Conservation (phyloP, 2,329 filamentous ascomycete genomes). For the Akanthomyces uredinophilus region DNA sequence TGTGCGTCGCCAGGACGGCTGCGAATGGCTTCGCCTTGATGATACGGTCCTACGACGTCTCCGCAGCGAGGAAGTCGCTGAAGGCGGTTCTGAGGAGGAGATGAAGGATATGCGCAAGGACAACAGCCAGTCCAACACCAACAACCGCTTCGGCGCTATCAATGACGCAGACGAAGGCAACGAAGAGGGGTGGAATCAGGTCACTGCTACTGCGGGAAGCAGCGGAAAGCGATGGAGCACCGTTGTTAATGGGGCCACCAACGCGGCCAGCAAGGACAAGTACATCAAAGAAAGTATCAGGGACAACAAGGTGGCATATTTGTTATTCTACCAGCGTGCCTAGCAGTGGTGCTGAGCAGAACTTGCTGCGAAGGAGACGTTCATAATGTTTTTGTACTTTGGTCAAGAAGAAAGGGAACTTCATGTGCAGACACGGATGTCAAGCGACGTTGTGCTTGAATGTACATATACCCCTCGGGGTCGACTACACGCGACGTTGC, state of each 20-base stretch:
- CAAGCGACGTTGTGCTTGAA: conserved; percentile 3
- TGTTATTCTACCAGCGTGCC: conserved; percentile 88
- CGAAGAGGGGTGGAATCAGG: conserved; percentile 79
- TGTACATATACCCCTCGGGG: conserved; percentile 4
- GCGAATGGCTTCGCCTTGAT: conserved; percentile 92
- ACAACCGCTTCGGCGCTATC: conserved; percentile 70
- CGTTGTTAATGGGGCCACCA: conserved; percentile 54
- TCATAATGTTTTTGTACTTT: conserved; percentile 1
- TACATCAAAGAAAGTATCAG: conserved; percentile 61
- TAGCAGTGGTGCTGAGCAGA: conserved; percentile 22
- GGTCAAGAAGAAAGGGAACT: background rate
- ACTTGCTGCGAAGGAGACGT: no score
- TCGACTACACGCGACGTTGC: conserved; percentile 2
- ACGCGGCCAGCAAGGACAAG: conserved; percentile 51
- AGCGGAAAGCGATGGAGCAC: conserved; percentile 64
- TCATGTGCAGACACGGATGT: background rate
- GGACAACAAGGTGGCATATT: conserved; percentile 96
- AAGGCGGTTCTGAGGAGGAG: conserved; percentile 77
- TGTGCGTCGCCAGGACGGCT: conserved; percentile 86
- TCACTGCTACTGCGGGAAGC: conserved; percentile 53
- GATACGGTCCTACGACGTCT: conserved; percentile 87
- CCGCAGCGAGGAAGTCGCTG: conserved; percentile 81
- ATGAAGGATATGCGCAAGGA: conserved; percentile 37
- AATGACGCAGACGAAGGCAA: conserved; percentile 63
- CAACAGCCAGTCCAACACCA: conserved; percentile 20